phyloP scores from a whole-genome alignment of 371 early-diverging fungal genomes.

The Mucor mucedo region DNA sequence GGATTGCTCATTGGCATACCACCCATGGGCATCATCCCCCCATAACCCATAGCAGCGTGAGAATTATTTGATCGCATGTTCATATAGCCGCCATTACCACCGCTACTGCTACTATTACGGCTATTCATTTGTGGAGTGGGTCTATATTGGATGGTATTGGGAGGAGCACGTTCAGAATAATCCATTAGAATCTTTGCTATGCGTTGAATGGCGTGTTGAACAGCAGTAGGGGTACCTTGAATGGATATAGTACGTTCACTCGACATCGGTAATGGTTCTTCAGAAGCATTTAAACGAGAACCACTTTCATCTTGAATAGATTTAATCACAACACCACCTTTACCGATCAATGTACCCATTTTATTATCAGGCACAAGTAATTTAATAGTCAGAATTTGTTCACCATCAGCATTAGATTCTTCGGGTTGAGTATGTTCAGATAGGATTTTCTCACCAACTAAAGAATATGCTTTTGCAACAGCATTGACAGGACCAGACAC shows the following conservation, averaged over 20 bases:
- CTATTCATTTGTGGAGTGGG: slow-evolving; percentile 51
- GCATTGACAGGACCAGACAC: slow-evolving; percentile 74
- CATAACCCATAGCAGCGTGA: slow-evolving; percentile 37
- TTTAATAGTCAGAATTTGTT: slow-evolving; percentile 62
- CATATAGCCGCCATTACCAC: slow-evolving; percentile 9
- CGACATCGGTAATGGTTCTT: slow-evolving; percentile 73
- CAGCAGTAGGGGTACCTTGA: slow-evolving; percentile 79
- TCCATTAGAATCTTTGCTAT: slow-evolving; percentile 72
- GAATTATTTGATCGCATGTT: slow-evolving; percentile 22
- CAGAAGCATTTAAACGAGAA: slow-evolving; percentile 81
- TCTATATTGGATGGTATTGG: slow-evolving; percentile 59
- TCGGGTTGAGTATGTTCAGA: slow-evolving; percentile 52
- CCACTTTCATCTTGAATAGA: slow-evolving; percentile 89
- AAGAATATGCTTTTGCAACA: slow-evolving; percentile 78
- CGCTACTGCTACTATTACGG: neutral
- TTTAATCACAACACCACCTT: slow-evolving; percentile 85
- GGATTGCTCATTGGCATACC: slow-evolving; percentile 46
- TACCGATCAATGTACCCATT: slow-evolving; percentile 94
- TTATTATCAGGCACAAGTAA: slow-evolving; percentile 74
- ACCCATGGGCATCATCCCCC: slow-evolving; percentile 45
- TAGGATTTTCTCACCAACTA: slow-evolving; percentile 73
- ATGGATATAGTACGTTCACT: slow-evolving; percentile 88
- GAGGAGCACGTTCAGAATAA: slow-evolving; percentile 54
- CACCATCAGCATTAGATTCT: slow-evolving; percentile 16
- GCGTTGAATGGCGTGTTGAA: slow-evolving; percentile 80